These are phyloP conservation scores for Rutstroemia sp. DNA, from an alignment of 2,329 filamentous ascomycete genomes.

Conservation along the genomic window DNA sequence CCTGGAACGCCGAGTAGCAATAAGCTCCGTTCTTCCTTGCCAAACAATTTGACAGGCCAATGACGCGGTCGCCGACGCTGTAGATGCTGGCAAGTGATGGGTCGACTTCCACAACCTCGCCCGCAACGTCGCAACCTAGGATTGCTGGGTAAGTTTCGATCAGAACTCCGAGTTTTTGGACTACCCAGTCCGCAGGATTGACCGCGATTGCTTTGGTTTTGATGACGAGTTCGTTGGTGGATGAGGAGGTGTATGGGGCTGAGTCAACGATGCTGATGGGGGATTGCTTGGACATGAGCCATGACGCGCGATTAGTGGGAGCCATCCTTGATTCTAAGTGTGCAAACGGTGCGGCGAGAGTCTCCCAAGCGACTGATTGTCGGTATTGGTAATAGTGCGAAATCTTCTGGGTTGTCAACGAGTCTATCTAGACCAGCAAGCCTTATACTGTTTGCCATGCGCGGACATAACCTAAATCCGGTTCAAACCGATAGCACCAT, in stretches of 20 bases:
- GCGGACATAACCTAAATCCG: no score
- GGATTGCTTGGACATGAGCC: conserved; percentile 7
- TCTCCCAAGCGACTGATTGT: no score
- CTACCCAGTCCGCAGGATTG: conserved; percentile 34
- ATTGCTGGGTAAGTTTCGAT: conserved; percentile 30
- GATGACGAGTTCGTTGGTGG: conserved; percentile 32
- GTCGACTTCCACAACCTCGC: conserved; percentile 30
- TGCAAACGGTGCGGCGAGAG: no score
- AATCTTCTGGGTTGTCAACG: no score
- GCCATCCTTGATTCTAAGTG: background rate
- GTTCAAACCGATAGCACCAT: no score
- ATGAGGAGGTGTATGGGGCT: conserved; percentile 32
- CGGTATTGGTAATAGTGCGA: no score
- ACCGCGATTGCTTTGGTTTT: conserved; percentile 34
- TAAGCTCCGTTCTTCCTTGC: conserved; percentile 15
- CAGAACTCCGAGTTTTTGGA: conserved; percentile 8
- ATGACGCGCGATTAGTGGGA: conserved; percentile 4
- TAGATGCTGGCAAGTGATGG: conserved; percentile 30
- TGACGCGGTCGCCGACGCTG: conserved; percentile 37
- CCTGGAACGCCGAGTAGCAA: conserved; percentile 24
- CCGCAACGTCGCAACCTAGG: conserved; percentile 37
- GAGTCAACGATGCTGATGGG: background rate
- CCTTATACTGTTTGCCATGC: no score
- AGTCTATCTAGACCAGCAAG: no score
- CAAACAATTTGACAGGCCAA: conserved; percentile 24